phyloP scores from a whole-genome alignment of 225 moss, liverwort and hornwort genomes.

The Pseudisothecium myosuroides region DNA sequence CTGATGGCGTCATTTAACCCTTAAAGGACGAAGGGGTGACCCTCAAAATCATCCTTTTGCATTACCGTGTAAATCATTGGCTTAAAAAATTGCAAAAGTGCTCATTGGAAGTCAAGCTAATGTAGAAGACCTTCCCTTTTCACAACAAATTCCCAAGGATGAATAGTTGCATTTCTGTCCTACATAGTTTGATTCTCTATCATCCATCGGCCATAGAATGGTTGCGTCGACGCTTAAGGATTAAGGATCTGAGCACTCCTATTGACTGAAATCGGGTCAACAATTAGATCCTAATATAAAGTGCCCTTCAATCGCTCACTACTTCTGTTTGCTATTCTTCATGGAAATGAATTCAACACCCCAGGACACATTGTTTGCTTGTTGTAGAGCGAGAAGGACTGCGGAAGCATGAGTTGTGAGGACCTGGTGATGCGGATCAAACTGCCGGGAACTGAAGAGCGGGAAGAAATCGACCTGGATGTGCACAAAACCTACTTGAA shows the following conservation, averaged over 20 bases:
- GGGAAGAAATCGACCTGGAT: constrained; percentile 36
- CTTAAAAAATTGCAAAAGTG: too few species aligned
- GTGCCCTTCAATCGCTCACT: background rate
- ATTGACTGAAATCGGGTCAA: background rate
- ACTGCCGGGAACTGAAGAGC: constrained; percentile 28
- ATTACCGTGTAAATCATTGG: too few species aligned
- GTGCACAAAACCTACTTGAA: constrained; percentile 46
- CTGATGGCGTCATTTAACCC: too few species aligned
- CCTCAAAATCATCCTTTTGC: too few species aligned
- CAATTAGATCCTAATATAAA: background rate
- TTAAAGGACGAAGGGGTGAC: too few species aligned
- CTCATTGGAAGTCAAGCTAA: too few species aligned
- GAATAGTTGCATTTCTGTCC: too few species aligned
- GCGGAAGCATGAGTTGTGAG: constrained; percentile 44
- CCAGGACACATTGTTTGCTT: background rate
- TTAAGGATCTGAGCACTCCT: background rate
- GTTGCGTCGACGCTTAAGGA: too few species aligned
- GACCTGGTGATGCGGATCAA: constrained; percentile 48
- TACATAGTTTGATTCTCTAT: too few species aligned
- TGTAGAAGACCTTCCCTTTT: too few species aligned
- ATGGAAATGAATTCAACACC: background rate
- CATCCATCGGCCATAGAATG: too few species aligned
- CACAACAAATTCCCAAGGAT: too few species aligned
- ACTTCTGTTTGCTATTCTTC: background rate
- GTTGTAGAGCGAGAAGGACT: constrained; percentile 49